Base-by-base conservation (phyloP, 2,329 filamentous ascomycete species). In the Shiraia bambusicola region DNA sequence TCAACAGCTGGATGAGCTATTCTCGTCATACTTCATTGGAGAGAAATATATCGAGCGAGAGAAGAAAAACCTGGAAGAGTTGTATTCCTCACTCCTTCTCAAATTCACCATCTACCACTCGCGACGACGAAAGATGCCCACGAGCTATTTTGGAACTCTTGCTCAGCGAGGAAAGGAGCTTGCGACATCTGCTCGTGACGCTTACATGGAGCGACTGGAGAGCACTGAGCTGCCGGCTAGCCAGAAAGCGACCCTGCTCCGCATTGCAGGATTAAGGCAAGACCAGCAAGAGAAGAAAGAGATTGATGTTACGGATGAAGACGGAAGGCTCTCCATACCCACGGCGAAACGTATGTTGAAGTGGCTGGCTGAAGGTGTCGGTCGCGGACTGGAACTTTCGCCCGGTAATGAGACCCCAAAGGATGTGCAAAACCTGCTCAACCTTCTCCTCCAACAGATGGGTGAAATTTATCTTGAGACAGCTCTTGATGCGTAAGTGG, bases 291-390 rank as follows among this genome's bases (percentile, higher is more conserved):
- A 86, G 59, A 87, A 88, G 67, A 86, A 87, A 54, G 91, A 95
- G 37, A 89, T 95, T 43, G 91, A 95, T 63, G 87, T 97, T 24
- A 84, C 86, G 0, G 93, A 97, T 45, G 84, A 92, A 61, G 92
- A 98, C 60, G 93, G 93, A 25, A 77, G 83, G 42, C 74, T 97
- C 17, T 92, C 84, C 54, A 76, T 94, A 4, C 76, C 82, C n/a
- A 90, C 87, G 65, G 88, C 91, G n/a, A 97, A 97, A 72, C 82
- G 93, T 42, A 98, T 98, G 91, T 79, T 98, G 46, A 94, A 88
- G 65, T 98, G 93, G 93, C 75, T 98, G 28, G 93, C 93, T 2
- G 93, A 98, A 73, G 90, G 88, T 49, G 92, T 98, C 16, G 87
- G 93, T 28, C 80, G 93, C 50, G 89, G 90, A 0, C 77, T 98